Conservation (phyloP, 1,284 basidiomycete genomes). For the Ustilago loliicola region DNA sequence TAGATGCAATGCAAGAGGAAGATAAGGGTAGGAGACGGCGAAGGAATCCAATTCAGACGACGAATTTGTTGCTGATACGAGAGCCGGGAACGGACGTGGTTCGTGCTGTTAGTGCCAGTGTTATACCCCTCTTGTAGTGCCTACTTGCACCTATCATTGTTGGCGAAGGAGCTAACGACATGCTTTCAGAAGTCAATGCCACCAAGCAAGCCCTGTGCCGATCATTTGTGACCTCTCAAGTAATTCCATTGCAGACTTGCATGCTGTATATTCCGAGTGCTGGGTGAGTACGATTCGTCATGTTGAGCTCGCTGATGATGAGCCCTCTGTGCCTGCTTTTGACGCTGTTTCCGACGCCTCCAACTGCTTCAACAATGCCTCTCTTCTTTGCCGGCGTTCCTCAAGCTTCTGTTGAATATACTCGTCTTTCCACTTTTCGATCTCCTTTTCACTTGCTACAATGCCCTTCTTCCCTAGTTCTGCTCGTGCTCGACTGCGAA, state of each 20-base stretch:
- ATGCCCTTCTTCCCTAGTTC: conserved; percentile 62
- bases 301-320: not conserved
- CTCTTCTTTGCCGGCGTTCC: conserved; percentile 40
- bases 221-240: not conserved
- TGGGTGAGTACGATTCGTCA: not conserved
- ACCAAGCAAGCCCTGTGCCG: not conserved
- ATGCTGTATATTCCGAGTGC: not conserved
- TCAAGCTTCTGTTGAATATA: conserved; percentile 48
- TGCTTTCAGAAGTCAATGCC: not conserved
- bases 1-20: conserved; percentile 8
- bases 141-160: not conserved
- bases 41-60: conserved; percentile 41
- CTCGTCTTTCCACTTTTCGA: conserved; percentile 64
- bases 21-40: conserved; percentile 22
- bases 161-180: no score
- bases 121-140: conserved; percentile 25
- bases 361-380: conserved; percentile 22
- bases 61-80: conserved; percentile 40
- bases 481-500: conserved; percentile 50
- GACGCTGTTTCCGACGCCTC: conserved; percentile 9
- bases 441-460: conserved; percentile 62
- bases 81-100: conserved; percentile 39
- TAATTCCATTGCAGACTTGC: not conserved
- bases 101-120: conserved; percentile 34
- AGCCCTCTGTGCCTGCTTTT: not conserved